Conservation (phyloP, 257 asterid species). For the Echium plantagineum region DNA sequence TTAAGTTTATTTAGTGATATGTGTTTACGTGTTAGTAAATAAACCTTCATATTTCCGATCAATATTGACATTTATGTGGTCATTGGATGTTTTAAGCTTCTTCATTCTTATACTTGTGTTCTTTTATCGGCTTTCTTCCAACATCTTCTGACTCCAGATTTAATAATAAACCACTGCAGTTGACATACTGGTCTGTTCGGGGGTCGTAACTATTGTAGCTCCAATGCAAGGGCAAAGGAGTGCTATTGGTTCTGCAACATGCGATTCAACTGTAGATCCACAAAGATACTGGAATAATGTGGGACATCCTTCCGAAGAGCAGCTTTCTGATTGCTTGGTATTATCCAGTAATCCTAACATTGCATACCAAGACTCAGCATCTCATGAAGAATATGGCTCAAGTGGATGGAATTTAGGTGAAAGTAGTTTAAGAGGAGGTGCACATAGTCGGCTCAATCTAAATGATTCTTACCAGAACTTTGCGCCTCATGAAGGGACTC, state of each 20-base stretch:
- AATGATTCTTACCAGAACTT: conserved; percentile 33
- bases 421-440: conserved; percentile 43
- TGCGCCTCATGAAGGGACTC: conserved; percentile 29
- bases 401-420: conserved; percentile 62
- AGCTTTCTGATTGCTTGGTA: conserved; percentile 36
- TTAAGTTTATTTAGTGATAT: not conserved
- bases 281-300: conserved; percentile 35
- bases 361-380: conserved; percentile 27
- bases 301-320: conserved; percentile 39
- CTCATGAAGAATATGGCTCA: conserved; percentile 25
- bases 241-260: conserved; percentile 32
- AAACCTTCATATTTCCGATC: not conserved
- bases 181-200: conserved; percentile 10
- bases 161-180: conserved; percentile 18
- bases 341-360: conserved; percentile 28
- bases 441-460: conserved; percentile 26
- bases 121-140: not conserved
- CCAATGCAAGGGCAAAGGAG: conserved; percentile 81
- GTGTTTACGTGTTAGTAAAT: not conserved
- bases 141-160: conserved; percentile 32
- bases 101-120: too few relatives aligned
- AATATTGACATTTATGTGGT: not conserved
- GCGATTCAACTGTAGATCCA: not conserved
- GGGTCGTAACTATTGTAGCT: conserved; percentile 21
- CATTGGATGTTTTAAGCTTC: not conserved